A percentile compares a stretch with the other conserved stretches of the same genome.
phyloP scores from a whole-genome alignment of 2,329 filamentous ascomycete species.

The Sordariomycetes sp. region DNA sequence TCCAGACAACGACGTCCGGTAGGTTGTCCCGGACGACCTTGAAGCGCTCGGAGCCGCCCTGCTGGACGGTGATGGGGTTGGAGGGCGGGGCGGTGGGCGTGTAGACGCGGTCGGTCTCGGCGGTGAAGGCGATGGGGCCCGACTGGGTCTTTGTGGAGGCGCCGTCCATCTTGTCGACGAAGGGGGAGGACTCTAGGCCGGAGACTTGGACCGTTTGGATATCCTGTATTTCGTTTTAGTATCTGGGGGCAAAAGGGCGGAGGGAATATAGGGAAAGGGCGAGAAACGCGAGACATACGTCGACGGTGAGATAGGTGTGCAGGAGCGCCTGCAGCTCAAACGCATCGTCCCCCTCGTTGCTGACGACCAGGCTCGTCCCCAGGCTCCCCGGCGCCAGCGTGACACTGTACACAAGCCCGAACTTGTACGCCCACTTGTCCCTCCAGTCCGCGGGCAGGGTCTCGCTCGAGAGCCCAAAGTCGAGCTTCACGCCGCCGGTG shows the following conservation, averaged over 20 bases:
- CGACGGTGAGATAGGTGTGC: constrained; percentile 79
- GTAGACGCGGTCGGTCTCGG: constrained; percentile 86
- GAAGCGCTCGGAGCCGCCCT: constrained; percentile 54
- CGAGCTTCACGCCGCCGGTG: constrained; percentile 60
- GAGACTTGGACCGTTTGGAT: constrained; percentile 62
- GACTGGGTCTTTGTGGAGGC: constrained; percentile 54
- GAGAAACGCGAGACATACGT: constrained; percentile 40
- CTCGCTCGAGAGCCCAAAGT: constrained; percentile 77
- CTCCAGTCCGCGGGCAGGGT: constrained; percentile 59
- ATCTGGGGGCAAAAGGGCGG: background rate
- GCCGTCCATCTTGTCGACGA: constrained; percentile 73
- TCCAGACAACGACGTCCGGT: constrained; percentile 88
- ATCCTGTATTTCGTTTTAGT: constrained; percentile 44
- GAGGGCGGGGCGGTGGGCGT: constrained; percentile 53
- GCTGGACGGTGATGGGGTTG: constrained; percentile 46
- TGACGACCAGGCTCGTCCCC: constrained; percentile 73
- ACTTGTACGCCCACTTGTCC: constrained; percentile 74
- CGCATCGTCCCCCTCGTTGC: constrained; percentile 70
- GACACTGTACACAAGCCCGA: constrained; percentile 88
- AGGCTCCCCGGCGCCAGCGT: constrained; percentile 67
- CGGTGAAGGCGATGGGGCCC: constrained; percentile 55
- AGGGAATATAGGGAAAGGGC: background rate
- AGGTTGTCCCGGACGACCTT: constrained; percentile 76
- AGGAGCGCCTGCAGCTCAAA: constrained; percentile 90
- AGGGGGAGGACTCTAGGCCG: constrained; percentile 67